Evolutionary conservation across 331 rosid genomes (phyloP), one percentile per base, ranked within the genome.

Genomic region (Acacia pycnantha): DNA sequence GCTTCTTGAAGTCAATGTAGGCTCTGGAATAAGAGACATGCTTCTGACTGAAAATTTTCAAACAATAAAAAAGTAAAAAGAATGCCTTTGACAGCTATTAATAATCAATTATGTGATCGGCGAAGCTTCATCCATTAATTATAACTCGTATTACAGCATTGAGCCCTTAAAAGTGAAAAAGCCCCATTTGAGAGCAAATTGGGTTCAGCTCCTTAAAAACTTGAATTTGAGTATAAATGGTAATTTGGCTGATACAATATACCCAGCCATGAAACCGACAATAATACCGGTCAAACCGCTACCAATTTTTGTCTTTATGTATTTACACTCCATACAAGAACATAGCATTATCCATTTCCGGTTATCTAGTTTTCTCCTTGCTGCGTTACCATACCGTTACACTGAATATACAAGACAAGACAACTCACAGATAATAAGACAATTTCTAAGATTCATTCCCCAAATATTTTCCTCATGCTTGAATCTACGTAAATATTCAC

Each of bases 1-100:
- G 86, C 47, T 58, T 85, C 78, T 89, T 89, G 83, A 89, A 89
- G 84, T 87, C 85, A 81, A 89, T 78, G 86, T 87, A 89, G 44
- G 92, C 92, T 81, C 89, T 89, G 48, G 90, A 89, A 83, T 79
- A 83, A 27, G 89, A 83, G 11, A 44, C 41, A 76, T 79, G 75
- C 76, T 87, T 87, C 72, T 72, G 83, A 85, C 92, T 89, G 89
- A 84, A 89, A 85, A 76, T 75, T 18, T 73, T 75, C 43, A 59
- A 70, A 53, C 54, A 6, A 67, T 40, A 82, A 43, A 69, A 12
- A 70, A 62, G 58, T 51, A 68, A 67, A 65, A 78, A n/a, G 31
- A 78, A 40, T 44, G 26, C 4, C 73, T 64, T 73, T 64, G 29
- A 70, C 50, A 82, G 9, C 41, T 54, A 37, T 22, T 19, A 47